Conservation (phyloP, 1,284 basidiomycete genomes). For the Ganoderma sinense region DNA sequence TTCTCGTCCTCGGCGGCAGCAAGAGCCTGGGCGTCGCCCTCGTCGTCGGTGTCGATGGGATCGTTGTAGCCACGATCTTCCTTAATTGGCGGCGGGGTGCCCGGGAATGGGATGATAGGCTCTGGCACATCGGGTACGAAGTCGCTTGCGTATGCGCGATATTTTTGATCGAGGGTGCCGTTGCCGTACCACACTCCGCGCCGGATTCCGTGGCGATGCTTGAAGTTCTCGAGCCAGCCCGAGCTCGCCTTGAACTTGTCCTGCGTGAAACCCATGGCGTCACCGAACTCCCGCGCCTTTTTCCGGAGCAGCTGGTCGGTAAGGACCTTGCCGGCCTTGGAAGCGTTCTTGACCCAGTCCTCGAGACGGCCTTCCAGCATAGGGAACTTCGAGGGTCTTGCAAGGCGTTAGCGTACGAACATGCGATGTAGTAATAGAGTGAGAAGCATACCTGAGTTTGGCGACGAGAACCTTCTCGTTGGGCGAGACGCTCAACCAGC, state of each 20-base stretch:
- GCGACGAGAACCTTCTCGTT: constrained; percentile 63
- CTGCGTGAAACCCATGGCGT: constrained; percentile 59
- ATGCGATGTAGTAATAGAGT: not conserved
- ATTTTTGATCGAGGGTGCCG: constrained; percentile 15
- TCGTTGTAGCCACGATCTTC: constrained; percentile 14
- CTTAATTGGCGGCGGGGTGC: constrained; percentile 1
- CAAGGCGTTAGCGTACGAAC: not conserved
- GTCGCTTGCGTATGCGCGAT: constrained; percentile 20
- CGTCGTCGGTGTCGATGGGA: constrained; percentile 15
- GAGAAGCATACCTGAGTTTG: constrained; percentile 66
- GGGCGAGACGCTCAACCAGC: constrained; percentile 78
- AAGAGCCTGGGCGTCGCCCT: constrained; percentile 4
- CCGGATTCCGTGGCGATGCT: constrained; percentile 78
- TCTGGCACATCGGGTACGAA: constrained; percentile 14
- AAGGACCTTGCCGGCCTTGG: constrained; percentile 59
- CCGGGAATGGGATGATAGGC: constrained; percentile 7
- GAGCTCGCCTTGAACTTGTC: constrained; percentile 90
- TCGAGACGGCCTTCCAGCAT: constrained; percentile 67
- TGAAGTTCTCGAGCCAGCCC: constrained; percentile 94
- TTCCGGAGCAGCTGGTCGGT: constrained; percentile 77
- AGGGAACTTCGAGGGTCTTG: constrained; percentile 80
- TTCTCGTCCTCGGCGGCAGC: constrained; percentile 7
- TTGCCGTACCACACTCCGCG: constrained; percentile 65
- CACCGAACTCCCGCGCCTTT: constrained; percentile 76
- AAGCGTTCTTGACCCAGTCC: constrained; percentile 40